Conservation (phyloP, 1,284 basidiomycete species). For the Trametes polyzona region DNA sequence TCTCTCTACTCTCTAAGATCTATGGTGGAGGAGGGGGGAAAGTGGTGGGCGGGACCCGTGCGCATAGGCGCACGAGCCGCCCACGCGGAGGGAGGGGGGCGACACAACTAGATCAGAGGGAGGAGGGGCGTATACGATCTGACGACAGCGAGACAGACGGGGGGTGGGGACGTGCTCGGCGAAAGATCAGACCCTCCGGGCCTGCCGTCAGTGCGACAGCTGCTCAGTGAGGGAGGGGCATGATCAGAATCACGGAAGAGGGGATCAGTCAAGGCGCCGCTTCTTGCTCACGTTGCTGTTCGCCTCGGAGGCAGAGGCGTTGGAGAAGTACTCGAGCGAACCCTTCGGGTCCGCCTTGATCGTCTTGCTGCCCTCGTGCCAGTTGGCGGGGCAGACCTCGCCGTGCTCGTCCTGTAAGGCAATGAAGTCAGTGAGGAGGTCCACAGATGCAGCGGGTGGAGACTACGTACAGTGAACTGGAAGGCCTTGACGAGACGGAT, state of each 20-base stretch:
- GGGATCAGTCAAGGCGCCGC: slow-evolving; percentile 37
- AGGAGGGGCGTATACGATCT: slow-evolving; percentile 21
- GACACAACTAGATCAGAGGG: slow-evolving; percentile 16
- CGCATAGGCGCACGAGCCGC: too few species aligned
- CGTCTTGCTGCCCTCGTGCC: slow-evolving; percentile 76
- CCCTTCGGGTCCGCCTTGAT: slow-evolving; percentile 78
- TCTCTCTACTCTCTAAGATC: slow-evolving; percentile 22
- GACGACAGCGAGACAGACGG: slow-evolving; percentile 19
- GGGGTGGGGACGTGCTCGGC: slow-evolving; percentile 17
- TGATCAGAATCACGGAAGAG: slow-evolving; percentile 22
- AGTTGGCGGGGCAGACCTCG: slow-evolving; percentile 90
- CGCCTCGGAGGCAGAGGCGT: slow-evolving; percentile 35
- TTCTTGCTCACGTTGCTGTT: slow-evolving; percentile 40
- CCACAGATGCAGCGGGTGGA: neutral
- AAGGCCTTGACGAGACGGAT: slow-evolving; percentile 89
- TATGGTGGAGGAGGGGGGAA: slow-evolving; percentile 10
- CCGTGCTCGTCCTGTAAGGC: slow-evolving; percentile 76
- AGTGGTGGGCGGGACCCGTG: too few species aligned
- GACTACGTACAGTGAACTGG: slow-evolving; percentile 74
- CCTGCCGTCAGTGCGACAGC: slow-evolving; percentile 26
- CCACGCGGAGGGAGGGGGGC: too few species aligned
- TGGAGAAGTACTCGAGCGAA: slow-evolving; percentile 77
- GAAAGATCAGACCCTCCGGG: slow-evolving; percentile 27
- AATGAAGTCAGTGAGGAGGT: neutral
- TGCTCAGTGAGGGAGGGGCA: slow-evolving; percentile 21